Percentiles rank a stretch among this genome's conserved stretches.
Conservation (phyloP, 31 red algal genomes). For the Endocladia muricata region DNA sequence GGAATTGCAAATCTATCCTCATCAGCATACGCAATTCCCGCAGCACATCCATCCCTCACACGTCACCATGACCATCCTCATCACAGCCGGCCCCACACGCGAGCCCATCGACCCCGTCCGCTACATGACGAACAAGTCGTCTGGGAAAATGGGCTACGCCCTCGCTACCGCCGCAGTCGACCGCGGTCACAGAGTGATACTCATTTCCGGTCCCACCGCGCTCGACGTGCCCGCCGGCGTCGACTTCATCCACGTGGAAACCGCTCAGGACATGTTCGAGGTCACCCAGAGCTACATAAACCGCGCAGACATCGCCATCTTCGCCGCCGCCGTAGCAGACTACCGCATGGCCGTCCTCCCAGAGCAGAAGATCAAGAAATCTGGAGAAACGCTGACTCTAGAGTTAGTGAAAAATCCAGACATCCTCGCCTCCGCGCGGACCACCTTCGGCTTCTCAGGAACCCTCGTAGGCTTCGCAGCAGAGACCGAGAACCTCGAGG, state of each 20-base stretch:
- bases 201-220: neutral
- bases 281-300: neutral
- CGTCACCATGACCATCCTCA: too few species aligned
- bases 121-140: neutral
- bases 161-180: neutral
- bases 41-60: too few species aligned
- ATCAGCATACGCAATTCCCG: too few species aligned
- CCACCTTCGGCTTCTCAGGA: neutral
- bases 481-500: neutral
- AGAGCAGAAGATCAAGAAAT: constrained; percentile 10
- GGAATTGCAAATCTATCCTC: too few species aligned
- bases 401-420: neutral
- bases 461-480: neutral
- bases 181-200: neutral
- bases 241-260: neutral
- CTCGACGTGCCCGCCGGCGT: neutral
- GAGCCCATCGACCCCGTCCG: constrained; percentile 13
- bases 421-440: neutral
- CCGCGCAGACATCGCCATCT: neutral
- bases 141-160: constrained; percentile 14
- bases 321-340: constrained; percentile 13
- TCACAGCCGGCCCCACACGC: constrained; percentile 12
- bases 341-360: neutral
- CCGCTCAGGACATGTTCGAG: constrained; percentile 16
- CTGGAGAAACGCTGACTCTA: neutral